Evolutionary conservation across 805 yeast species (phyloP), one percentile per base, ranked within the genome.

Genomic region (Dipodascopsis uninucleata): DNA sequence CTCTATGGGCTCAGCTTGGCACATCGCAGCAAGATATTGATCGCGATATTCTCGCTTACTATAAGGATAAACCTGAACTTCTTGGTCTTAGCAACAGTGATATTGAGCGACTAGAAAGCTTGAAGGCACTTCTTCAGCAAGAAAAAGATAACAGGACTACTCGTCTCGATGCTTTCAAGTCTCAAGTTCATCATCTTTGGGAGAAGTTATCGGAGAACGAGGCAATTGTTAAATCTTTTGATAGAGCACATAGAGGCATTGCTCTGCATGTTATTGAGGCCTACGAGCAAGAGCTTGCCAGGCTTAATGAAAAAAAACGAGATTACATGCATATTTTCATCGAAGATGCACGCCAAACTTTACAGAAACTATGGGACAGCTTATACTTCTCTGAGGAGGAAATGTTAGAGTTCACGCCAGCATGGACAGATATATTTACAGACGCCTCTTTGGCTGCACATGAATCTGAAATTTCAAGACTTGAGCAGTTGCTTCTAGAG

Each of bases 311-410:
- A 22, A 76, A 79, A 62, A 79, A 90, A 55, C 74, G 78, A 23
- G 72, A 77, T 44, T 75, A 76, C 53, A 77, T 89, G 17, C 81
- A 83, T 40, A 76, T 77, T 17, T 81, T 89, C 48, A 82, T 89
- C 9, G 58, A 67, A 4, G 83, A 78, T 36, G 70, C 83, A 1
- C 71, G 90, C 61, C 57, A 59, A 1, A 76, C 77, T 45, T 81
- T 89, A 8, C 71, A 70, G 31, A 73, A 69, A 3, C 65, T 76
- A 8, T 88, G 95, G 89, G 68, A 72, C 28, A 63, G 70, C 6
- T 63, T 89, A 55, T 79, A 74, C 61, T 82, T 74, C 50, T 71
- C 82, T 1, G 72, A 70, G 1, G 71, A 67, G 1, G 79, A 81
- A 39, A 71, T 76, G 52, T 49, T 47, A 1, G 60, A 59, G 1